phyloP scores from a whole-genome alignment of 1,284 basidiomycete species.

The Fomitopsis schrenkii region DNA sequence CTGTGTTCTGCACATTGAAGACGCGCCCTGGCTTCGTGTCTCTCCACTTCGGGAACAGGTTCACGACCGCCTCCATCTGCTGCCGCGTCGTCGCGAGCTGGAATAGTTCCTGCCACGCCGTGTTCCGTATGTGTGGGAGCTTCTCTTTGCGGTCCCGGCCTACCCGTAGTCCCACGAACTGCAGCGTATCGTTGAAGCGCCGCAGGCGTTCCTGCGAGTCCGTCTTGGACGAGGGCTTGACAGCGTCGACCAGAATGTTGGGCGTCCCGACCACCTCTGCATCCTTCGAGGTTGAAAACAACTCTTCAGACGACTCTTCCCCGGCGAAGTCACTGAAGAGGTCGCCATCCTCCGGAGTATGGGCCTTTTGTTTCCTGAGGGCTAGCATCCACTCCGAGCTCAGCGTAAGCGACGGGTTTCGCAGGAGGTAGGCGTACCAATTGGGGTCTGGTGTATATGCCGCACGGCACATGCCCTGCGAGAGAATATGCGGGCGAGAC shows the following conservation, averaged over 20 bases:
- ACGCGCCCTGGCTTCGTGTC: constrained; percentile 32
- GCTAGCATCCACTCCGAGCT: constrained; percentile 7
- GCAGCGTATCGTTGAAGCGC: constrained; percentile 24
- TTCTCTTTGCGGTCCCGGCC: constrained; percentile 14
- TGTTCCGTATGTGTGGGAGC: constrained; percentile 24
- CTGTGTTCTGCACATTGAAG: constrained; percentile 35
- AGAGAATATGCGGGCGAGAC: not conserved
- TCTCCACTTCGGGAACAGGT: constrained; percentile 44
- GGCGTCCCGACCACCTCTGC: not conserved
- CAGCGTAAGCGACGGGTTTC: not conserved
- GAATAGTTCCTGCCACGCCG: constrained; percentile 45
- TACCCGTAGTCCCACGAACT: constrained; percentile 22
- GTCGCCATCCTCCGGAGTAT: constrained; percentile 12
- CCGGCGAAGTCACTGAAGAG: constrained; percentile 15
- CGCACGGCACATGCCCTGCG: not conserved
- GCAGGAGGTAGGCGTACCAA: not conserved
- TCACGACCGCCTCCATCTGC: constrained; percentile 41
- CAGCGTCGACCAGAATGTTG: constrained; percentile 1
- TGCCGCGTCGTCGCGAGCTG: constrained; percentile 42
- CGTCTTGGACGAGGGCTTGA: constrained; percentile 8
- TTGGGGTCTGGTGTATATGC: constrained; percentile 8
- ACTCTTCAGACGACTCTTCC: constrained; percentile 12
- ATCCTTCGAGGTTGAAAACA: not conserved
- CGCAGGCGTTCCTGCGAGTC: constrained; percentile 16
- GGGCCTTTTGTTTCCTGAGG: constrained; percentile 15